Percentiles rank a stretch among this genome's conserved stretches.
Evolutionary conservation across 176 grass and related monocot genomes (phyloP).

Genomic region (Pontederia paniculata): DNA sequence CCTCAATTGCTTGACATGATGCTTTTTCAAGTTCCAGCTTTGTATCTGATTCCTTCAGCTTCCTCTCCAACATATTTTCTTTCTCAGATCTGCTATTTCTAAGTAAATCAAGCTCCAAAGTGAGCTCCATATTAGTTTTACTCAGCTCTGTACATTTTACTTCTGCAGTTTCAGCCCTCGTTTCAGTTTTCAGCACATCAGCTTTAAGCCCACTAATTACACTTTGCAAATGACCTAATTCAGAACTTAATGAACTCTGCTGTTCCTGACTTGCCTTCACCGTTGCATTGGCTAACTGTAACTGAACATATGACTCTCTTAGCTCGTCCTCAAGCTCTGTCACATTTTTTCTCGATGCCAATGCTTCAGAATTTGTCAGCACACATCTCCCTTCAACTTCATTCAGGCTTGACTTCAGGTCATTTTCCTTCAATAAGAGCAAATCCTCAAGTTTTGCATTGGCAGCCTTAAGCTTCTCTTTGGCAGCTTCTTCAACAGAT

Average conservation of each 20-base stretch:
- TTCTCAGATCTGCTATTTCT: conserved; percentile 45
- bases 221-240: conserved; percentile 37
- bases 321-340: conserved; percentile 34
- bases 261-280: conserved; percentile 34
- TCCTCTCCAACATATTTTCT: conserved; percentile 40
- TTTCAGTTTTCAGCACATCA: conserved; percentile 51
- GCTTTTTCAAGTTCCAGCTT: conserved; percentile 83
- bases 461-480: conserved; percentile 15
- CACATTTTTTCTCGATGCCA: conserved; percentile 27
- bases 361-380: conserved; percentile 5
- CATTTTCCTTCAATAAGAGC: conserved; percentile 15
- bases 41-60: conserved; percentile 52
- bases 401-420: conserved; percentile 1
- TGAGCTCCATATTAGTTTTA: conserved; percentile 47
- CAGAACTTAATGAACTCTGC: conserved; percentile 29
- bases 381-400: conserved; percentile 15
- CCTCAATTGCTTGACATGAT: conserved; percentile 61
- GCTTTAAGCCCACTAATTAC: conserved; percentile 43
- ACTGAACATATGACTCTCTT: conserved; percentile 30
- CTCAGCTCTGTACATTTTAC: conserved; percentile 43
- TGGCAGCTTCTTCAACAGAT: conserved; percentile 18
- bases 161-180: conserved; percentile 55
- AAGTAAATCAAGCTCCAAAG: conserved; percentile 32
- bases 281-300: conserved; percentile 32
- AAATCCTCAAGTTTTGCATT: background rate